Percentiles rank a stretch among this genome's conserved stretches.
Evolutionary conservation across 2,329 filamentous ascomycete species (phyloP).

Genomic region (Botrytis porri): DNA sequence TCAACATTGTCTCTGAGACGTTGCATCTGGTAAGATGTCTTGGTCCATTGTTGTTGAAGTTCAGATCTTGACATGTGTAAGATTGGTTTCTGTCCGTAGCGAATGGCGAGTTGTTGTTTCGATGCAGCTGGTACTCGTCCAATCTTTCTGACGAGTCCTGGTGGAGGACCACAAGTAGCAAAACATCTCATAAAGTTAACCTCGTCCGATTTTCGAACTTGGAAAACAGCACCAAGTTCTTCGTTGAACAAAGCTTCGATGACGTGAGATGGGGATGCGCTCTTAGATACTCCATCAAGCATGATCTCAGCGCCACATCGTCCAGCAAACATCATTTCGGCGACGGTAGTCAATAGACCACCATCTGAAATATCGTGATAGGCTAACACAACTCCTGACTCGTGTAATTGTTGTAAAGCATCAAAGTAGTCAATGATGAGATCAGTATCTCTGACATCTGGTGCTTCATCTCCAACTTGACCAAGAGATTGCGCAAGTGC

Average conservation of each 20-base stretch:
- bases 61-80: constrained; percentile 66
- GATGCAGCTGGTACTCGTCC: constrained; percentile 66
- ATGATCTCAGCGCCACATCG: constrained; percentile 83
- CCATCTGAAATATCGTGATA: constrained; percentile 96
- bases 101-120: constrained; percentile 75
- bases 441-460: constrained; percentile 80
- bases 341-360: constrained; percentile 83
- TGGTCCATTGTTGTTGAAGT: constrained; percentile 85
- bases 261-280: constrained; percentile 57
- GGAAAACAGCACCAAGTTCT: constrained; percentile 93
- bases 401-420: constrained; percentile 66
- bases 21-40: constrained; percentile 89
- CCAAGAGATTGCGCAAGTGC: constrained; percentile 87
- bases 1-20: constrained; percentile 81
- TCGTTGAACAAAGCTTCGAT: constrained; percentile 89
- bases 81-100: constrained; percentile 65
- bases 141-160: constrained; percentile 79
- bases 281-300: constrained; percentile 69
- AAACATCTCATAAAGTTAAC: constrained; percentile 85
- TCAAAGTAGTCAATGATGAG: constrained; percentile 89
- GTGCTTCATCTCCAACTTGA: constrained; percentile 78
- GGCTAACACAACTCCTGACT: constrained; percentile 73
- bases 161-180: constrained; percentile 80
- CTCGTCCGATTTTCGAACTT: constrained; percentile 82
- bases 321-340: constrained; percentile 98